Evolutionary conservation across 805 yeast genomes (phyloP).

Genomic region (Alloascoidea hylecoeti): DNA sequence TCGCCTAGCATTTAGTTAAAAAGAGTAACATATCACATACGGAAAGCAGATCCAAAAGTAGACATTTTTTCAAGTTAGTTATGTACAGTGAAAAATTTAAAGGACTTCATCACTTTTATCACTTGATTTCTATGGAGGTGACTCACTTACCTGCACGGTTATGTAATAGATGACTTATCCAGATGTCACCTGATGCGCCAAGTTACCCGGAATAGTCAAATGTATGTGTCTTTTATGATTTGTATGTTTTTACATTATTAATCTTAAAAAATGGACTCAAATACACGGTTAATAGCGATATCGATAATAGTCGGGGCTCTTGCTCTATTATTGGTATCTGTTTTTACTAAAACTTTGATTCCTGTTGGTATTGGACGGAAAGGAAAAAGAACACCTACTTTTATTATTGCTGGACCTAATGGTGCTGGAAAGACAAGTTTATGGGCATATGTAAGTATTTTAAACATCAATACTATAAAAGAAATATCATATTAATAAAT

Average conservation of each 20-base stretch:
- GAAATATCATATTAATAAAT: slow-evolving; percentile 1
- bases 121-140: background rate
- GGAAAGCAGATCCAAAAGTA: slow-evolving; percentile 48
- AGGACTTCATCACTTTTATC: background rate
- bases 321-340: too few species aligned
- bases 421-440: slow-evolving; percentile 55
- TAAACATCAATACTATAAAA: slow-evolving; percentile 3
- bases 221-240: too few species aligned
- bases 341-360: slow-evolving; percentile 2
- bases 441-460: slow-evolving; percentile 17
- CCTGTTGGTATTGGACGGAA: background rate
- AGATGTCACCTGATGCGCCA: too few species aligned
- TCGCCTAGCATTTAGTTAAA: too few species aligned
- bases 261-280: too few species aligned
- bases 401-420: slow-evolving; percentile 50
- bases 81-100: too few species aligned
- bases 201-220: too few species aligned
- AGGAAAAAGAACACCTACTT: slow-evolving; percentile 30
- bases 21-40: too few species aligned
- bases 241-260: too few species aligned
- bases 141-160: too few species aligned
- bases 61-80: slow-evolving; percentile 48
- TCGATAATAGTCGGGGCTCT: too few species aligned
- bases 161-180: too few species aligned
- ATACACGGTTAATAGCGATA: slow-evolving; percentile 5